Evolutionary conservation across 768 basidiomycete genomes (phyloP), one percentile per base, ranked within the genome.

Genomic region (Collybiopsis luxurians): DNA sequence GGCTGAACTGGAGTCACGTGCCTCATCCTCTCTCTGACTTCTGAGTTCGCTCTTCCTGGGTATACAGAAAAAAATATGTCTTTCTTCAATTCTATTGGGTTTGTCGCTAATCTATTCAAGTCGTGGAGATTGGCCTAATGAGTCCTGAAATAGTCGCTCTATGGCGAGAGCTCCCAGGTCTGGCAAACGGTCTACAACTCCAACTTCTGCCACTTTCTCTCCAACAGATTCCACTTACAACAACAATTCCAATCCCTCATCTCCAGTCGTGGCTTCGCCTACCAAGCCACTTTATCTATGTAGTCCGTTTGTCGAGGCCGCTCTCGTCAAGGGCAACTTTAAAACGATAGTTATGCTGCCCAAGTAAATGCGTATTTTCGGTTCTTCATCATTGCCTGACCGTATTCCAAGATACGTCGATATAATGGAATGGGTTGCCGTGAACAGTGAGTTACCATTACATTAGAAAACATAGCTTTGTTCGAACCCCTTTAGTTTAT

Each of bases 311-410:
- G 95, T 96, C 52, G 95, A 97, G 67, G 93, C 95, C 1, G 93
- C 96, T 0, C 81, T 99, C 28, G 95, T 99, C 61, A 98, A 97
- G 69, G 97, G 81, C 24, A 96, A 95, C 69, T 98, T 98, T 79
- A 98, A 98, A 75, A 98, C 95, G 1, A 98, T 99, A 63, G 95
- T 98, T 46, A 79, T 82, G 77, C 82, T 95, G 30, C 97, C 97
- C 17, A 51, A 51, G 27, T 42, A 42, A n/a, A 42, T 17, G 5
- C 6, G 4, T 42, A 42, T 21, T n/a, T n/a, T n/a, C n/a, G n/a
- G n/a, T n/a, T n/a, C n/a, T n/a, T n/a, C n/a, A n/a, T n/a, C n/a
- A n/a, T 34, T 34, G 31, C 13, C 31, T 34, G 31, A 34, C 13
- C 5, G n/a, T 42, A 21, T 6, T 6, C 40, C 19, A 17, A 97